These are phyloP conservation scores for Penicillium sp. DNA, from an alignment of 2,329 filamentous ascomycete genomes.

Conservation along the genomic window DNA sequence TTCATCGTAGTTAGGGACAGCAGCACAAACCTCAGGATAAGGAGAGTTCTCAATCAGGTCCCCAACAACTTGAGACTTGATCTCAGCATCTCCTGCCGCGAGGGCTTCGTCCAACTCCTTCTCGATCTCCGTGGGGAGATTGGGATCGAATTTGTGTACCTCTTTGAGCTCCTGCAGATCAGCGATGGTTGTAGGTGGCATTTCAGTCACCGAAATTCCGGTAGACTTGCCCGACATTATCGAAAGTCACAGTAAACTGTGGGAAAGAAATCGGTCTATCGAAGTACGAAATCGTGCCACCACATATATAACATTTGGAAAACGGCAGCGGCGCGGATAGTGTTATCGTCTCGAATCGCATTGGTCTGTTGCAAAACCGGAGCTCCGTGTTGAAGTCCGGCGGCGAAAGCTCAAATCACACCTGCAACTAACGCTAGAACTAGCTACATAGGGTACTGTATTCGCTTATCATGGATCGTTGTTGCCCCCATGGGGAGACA, in stretches of 20 bases:
- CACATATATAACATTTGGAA: no score
- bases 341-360: no score
- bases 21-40: conserved; percentile 67
- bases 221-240: not conserved
- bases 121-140: not conserved
- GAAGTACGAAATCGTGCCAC: no score
- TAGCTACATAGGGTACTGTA: no score
- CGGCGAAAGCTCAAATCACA: no score
- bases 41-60: conserved; percentile 67
- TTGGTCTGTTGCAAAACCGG: no score
- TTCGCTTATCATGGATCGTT: no score
- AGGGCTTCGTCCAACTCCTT: conserved; percentile 45
- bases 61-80: conserved; percentile 54
- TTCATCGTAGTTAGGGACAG: conserved; percentile 65
- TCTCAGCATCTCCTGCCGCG: conserved; percentile 54
- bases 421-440: no score
- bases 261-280: no score
- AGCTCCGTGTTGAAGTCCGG: no score
- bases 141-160: conserved; percentile 51
- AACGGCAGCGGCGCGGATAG: no score
- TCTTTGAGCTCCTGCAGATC: conserved; percentile 55
- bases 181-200: conserved; percentile 39
- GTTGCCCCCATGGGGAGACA: no score
- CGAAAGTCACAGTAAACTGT: not conserved
- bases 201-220: not conserved